Base-by-base conservation (phyloP, 352 stramenopile genomes). In the Globisporangium parvum region DNA sequence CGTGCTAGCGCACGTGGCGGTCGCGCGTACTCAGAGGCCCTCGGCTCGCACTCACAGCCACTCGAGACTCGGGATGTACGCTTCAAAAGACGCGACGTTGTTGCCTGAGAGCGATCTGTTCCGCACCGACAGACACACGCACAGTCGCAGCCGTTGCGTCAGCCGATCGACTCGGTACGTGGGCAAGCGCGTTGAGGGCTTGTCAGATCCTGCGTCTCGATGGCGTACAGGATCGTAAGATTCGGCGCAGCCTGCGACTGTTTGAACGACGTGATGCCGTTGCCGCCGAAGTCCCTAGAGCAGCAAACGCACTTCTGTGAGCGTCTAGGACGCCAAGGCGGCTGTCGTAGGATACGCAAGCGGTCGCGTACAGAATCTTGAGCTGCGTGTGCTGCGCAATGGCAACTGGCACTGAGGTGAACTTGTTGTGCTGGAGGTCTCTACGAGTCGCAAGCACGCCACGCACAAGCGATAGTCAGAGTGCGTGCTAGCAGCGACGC, bases 71-170 rank as follows among this genome's bases (percentile, higher is more conserved):
- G 31, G 46, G 21, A 54, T 17, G 26, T 47, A 24, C 3, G 46
- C 18, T 9, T 60, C 46, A 14, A 54, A 60, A 14, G 24, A 31
- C 11, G 11, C 48, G 31, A 60, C 23, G 17, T 49, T 49, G 47
- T 47, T 60, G 33, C 9, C 40, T 6, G 17, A 46, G 12, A 35
- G 40, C 49, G 18, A 55, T 5, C 37, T 24, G 20, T n/a, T 45
- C 15, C 8, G 45, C 4, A 11, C 3, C 11, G 31, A 24, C 21
- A 37, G 21, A 5, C 26, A 28, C 26, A 28, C n/a, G n/a, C 2
- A 28, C 26, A 37, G 31, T 8, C 3, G 10, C 1, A 37, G n/a
- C 6, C 28, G 17, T 18, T 31, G 15, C 15, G 15, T 37, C 31
- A 37, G 10, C 11, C 8, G 1, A 11, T n/a, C n/a, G n/a, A n/a